These are phyloP conservation scores for Boletus bicolor DNA, from an alignment of 768 basidiomycete genomes.

Conservation along the genomic window DNA sequence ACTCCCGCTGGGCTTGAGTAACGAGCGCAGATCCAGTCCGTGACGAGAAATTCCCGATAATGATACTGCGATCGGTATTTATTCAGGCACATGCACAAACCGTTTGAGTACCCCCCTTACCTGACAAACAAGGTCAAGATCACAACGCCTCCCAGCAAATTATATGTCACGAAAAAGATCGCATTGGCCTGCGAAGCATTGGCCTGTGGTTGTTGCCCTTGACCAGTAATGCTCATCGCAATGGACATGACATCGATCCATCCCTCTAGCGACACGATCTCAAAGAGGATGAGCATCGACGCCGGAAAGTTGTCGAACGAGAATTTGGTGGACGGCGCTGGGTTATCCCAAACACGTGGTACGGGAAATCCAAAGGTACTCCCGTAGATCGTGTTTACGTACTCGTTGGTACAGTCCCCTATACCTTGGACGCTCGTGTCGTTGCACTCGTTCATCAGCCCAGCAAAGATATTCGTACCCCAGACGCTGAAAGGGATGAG, in stretches of 20 bases:
- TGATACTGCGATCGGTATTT: conserved; percentile 60
- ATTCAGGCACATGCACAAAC: neutral
- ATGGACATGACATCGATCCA: conserved; percentile 93
- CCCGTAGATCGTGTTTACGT: conserved; percentile 57
- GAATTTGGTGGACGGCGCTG: conserved; percentile 77
- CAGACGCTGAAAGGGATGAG: conserved; percentile 92
- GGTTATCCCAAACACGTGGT: conserved; percentile 88
- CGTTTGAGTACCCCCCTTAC: conserved; percentile 39
- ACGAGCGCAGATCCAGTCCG: conserved; percentile 85
- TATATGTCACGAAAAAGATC: conserved; percentile 89
- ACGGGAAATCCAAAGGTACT: conserved; percentile 64
- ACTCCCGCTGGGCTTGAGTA: conserved; percentile 84
- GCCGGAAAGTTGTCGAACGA: conserved; percentile 85
- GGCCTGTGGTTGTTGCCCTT: conserved; percentile 61
- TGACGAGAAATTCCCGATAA: conserved; percentile 88
- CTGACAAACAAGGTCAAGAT: conserved; percentile 90
- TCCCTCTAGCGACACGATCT: conserved; percentile 93
- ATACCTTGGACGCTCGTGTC: conserved; percentile 54
- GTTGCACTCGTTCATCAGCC: conserved; percentile 82
- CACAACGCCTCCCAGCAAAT: conserved; percentile 85
- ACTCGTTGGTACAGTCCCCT: conserved; percentile 73
- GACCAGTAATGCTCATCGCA: conserved; percentile 74
- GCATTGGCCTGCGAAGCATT: conserved; percentile 81
- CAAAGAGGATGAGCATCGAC: conserved; percentile 88
- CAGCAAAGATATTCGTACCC: conserved; percentile 92